These are phyloP conservation scores for Pseudopithomyces chartarum DNA, from an alignment of 2,329 filamentous ascomycete genomes.

Conservation along the genomic window DNA sequence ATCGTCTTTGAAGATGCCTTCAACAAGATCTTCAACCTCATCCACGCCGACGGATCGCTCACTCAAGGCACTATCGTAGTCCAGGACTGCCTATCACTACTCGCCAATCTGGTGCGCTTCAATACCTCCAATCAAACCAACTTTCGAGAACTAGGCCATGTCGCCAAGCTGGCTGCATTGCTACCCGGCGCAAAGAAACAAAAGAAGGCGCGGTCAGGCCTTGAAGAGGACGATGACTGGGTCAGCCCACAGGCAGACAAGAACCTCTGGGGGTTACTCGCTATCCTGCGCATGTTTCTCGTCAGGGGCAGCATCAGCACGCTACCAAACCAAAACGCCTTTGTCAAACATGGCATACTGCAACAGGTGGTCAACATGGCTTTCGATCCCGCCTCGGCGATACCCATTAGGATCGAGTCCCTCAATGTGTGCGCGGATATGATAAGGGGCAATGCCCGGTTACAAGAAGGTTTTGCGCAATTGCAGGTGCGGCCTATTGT, in stretches of 20 bases:
- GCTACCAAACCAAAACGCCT: constrained; percentile 80
- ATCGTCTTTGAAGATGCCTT: constrained; percentile 96
- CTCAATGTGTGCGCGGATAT: constrained; percentile 85
- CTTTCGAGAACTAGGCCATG: constrained; percentile 87
- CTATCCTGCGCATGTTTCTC: constrained; percentile 85
- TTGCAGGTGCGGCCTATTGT: constrained; percentile 73
- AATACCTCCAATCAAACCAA: constrained; percentile 93
- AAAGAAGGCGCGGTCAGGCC: constrained; percentile 58
- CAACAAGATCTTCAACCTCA: constrained; percentile 80
- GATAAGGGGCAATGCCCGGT: constrained; percentile 75
- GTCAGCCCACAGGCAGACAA: constrained; percentile 79
- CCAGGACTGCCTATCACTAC: constrained; percentile 88
- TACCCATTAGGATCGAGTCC: constrained; percentile 84
- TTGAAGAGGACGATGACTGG: constrained; percentile 71
- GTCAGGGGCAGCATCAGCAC: constrained; percentile 80
- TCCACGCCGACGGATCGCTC: constrained; percentile 80
- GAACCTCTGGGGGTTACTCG: constrained; percentile 88
- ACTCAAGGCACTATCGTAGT: constrained; percentile 83
- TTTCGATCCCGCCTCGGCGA: constrained; percentile 73
- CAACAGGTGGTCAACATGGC: constrained; percentile 81
- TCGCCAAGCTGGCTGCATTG: constrained; percentile 72
- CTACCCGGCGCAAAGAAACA: constrained; percentile 65
- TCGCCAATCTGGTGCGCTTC: constrained; percentile 85
- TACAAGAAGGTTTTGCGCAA: constrained; percentile 91
- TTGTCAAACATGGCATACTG: constrained; percentile 81